A percentile compares a stretch with the other conserved stretches of the same genome.
phyloP scores from a whole-genome alignment of 352 stramenopile species.

The Phytophthora fragariae region DNA sequence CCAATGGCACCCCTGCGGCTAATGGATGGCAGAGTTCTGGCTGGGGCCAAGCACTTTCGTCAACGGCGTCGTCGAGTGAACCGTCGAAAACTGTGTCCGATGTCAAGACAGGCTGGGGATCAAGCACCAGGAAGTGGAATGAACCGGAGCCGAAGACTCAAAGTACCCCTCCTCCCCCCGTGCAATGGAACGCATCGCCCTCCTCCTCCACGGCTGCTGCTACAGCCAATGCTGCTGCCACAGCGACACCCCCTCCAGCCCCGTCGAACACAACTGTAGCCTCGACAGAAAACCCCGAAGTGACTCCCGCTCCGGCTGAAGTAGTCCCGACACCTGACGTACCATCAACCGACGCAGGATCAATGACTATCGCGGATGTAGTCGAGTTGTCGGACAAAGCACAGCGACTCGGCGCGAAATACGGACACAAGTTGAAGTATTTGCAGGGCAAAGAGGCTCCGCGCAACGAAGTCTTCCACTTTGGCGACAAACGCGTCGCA shows the following conservation, averaged over 20 bases:
- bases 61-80: constrained; percentile 41
- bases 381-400: constrained; percentile 69
- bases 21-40: constrained; percentile 38
- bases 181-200: constrained; percentile 18
- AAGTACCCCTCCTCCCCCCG: neutral
- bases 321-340: constrained; percentile 15
- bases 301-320: constrained; percentile 11
- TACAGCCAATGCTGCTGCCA: neutral
- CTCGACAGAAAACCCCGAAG: constrained; percentile 16
- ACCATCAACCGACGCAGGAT: neutral
- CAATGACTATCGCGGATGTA: constrained; percentile 18
- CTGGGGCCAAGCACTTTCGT: constrained; percentile 39
- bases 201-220: neutral
- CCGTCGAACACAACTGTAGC: neutral
- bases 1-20: constrained; percentile 5
- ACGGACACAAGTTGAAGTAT: constrained; percentile 87
- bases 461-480: constrained; percentile 65
- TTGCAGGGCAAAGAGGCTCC: constrained; percentile 66
- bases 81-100: constrained; percentile 35
- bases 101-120: constrained; percentile 41
- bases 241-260: neutral
- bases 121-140: constrained; percentile 46
- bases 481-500: constrained; percentile 55
- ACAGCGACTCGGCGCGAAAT: constrained; percentile 68
- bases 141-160: constrained; percentile 31